A percentile compares a stretch with the other conserved stretches of the same genome.
Conservation (phyloP, 257 asterid species). For the Ehretia macrophylla region DNA sequence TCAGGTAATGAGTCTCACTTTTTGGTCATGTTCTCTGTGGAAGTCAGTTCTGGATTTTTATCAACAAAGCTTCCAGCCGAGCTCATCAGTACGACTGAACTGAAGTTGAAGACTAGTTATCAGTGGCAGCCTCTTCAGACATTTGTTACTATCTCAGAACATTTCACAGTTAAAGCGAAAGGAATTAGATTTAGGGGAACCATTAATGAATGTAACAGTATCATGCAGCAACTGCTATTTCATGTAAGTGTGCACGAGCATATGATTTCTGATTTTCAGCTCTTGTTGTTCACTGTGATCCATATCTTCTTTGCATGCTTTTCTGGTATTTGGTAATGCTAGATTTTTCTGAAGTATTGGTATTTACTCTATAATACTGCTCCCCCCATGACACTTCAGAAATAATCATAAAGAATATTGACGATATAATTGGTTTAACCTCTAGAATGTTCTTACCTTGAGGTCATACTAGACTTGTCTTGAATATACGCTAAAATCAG, state of each 20-base stretch:
- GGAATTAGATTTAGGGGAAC: slow-evolving; percentile 75
- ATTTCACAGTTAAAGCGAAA: slow-evolving; percentile 71
- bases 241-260: slow-evolving; percentile 41
- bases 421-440: not conserved
- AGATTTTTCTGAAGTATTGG: no score
- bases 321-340: no score
- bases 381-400: not conserved
- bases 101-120: slow-evolving; percentile 56
- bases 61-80: slow-evolving; percentile 67
- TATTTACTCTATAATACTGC: no score
- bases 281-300: not conserved
- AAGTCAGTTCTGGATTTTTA: slow-evolving; percentile 65
- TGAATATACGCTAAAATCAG: no score
- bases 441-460: no score
- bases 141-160: slow-evolving; percentile 81
- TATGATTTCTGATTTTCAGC: not conserved
- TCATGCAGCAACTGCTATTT: slow-evolving; percentile 51
- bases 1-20: slow-evolving; percentile 65
- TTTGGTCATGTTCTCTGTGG: slow-evolving; percentile 60
- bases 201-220: slow-evolving; percentile 60
- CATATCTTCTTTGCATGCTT: no score
- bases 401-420: not conserved
- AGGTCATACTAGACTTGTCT: no score
- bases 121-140: slow-evolving; percentile 90
- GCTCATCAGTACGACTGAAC: slow-evolving; percentile 65